These are phyloP conservation scores for Hyaloscypha variabilis DNA, from an alignment of 495 filamentous ascomycete genomes.

Conservation along the genomic window DNA sequence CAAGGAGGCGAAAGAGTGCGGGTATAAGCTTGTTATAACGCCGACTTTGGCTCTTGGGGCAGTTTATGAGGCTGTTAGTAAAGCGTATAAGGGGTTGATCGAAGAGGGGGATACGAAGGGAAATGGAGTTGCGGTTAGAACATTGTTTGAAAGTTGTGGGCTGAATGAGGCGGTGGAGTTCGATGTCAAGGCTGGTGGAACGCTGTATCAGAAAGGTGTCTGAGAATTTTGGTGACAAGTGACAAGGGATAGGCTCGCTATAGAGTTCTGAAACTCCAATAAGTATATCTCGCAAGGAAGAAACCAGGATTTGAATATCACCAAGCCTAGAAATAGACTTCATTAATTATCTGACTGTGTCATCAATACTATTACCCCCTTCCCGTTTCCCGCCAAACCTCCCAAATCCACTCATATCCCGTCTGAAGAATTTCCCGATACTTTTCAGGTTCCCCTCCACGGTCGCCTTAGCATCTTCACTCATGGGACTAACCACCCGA, in stretches of 20 bases:
- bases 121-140: constrained; percentile 42
- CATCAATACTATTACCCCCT: constrained; percentile 27
- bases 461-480: constrained; percentile 51
- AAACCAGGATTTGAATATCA: background rate
- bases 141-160: constrained; percentile 35
- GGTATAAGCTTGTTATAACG: constrained; percentile 67
- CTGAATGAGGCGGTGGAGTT: constrained; percentile 27
- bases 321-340: background rate
- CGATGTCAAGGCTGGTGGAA: constrained; percentile 27
- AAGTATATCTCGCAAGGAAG: too few relatives aligned
- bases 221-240: too few relatives aligned
- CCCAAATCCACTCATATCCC: constrained; percentile 80
- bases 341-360: constrained; percentile 25
- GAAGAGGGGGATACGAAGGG: constrained; percentile 50
- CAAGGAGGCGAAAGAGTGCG: constrained; percentile 59
- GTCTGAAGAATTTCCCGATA: constrained; percentile 92
- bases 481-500: constrained; percentile 26
- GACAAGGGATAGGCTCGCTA: too few relatives aligned
- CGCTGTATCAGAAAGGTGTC: constrained; percentile 25
- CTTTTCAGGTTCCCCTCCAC: constrained; percentile 92
- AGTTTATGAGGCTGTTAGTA: constrained; percentile 54
- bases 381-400: constrained; percentile 30
- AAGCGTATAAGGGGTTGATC: constrained; percentile 46
- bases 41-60: constrained; percentile 53
- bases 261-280: too few relatives aligned